Evolutionary conservation across 495 filamentous ascomycete genomes (phyloP), one percentile per base, ranked within the genome.

Genomic region (Neurospora tetraspora): DNA sequence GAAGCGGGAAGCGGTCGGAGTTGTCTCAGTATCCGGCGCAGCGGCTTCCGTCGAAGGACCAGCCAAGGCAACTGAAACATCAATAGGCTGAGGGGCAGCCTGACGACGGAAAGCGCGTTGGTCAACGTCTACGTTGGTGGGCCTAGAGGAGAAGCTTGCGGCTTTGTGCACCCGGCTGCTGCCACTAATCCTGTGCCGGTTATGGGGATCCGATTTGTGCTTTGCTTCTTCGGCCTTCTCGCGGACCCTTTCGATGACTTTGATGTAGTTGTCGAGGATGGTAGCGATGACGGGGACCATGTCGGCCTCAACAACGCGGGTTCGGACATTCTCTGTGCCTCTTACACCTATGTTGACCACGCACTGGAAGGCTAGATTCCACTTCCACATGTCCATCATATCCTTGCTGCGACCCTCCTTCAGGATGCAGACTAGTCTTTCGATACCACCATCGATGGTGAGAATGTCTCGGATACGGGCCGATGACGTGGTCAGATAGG

Each of bases 361-460:
- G 80, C 96, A 98, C 79, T 98, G 96, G 78, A 99, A 98, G 59
- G 96, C 96, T 70, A 99, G 86, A 78, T 97, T 99, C 96, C 96
- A 99, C 85, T 98, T 98, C 96, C 96, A 99, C 92, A 96, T 96
- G 79, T 97, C 94, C 94, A 98, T 97, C 90, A 97, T 89, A 81
- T 98, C 94, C 84, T 94, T 94, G 79, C 93, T 97, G 80, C 94
- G 87, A 74, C 96, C 96, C 81, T 96, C 92, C 83, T 99, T 99
- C 78, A 99, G 88, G 80, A 99, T 98, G 87, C 93, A 97, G 79
- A 99, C 93, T 74, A 99, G 84, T 74, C 95, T 83, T 86, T 99
- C 96, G 78, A 98, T 93, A 68, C 96, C 96, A 81, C 96, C 96
- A 91, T 99, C 96, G 81, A 99, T 93, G 42, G 94, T 97, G 69